These are phyloP conservation scores for Stachybotrys chartarum DNA, from an alignment of 2,329 filamentous ascomycete genomes.

Conservation along the genomic window DNA sequence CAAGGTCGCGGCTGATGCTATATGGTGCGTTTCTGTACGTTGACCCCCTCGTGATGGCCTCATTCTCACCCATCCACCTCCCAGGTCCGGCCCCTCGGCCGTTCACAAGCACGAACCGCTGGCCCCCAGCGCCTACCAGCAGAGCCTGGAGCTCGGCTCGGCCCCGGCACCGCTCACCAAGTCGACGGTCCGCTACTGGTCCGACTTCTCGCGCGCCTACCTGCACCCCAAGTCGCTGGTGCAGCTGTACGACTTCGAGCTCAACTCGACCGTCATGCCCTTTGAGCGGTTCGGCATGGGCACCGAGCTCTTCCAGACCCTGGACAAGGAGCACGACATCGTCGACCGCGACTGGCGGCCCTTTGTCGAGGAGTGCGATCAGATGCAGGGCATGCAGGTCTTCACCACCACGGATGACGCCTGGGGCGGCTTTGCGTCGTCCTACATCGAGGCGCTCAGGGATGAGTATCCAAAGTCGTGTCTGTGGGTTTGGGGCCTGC, in stretches of 20 bases:
- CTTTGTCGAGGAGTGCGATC: conserved; percentile 89
- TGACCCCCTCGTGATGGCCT: not conserved
- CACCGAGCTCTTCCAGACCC: conserved; percentile 63
- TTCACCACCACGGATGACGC: conserved; percentile 67
- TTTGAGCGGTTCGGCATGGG: conserved; percentile 89
- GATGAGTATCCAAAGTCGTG: conserved; percentile 88
- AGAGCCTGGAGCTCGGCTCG: conserved; percentile 66
- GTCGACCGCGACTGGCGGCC: conserved; percentile 84
- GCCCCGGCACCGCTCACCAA: conserved; percentile 59
- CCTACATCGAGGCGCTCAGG: conserved; percentile 68
- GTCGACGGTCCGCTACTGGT: conserved; percentile 85
- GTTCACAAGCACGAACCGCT: conserved; percentile 65
- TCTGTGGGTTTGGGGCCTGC: conserved; percentile 81
- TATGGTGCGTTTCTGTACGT: conserved; percentile 23
- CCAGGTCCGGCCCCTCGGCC: conserved; percentile 58
- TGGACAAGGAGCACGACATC: conserved; percentile 77
- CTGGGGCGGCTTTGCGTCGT: conserved; percentile 70
- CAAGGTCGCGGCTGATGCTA: conserved; percentile 20
- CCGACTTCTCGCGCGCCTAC: conserved; percentile 88
- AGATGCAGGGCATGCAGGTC: conserved; percentile 80
- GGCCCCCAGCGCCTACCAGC: conserved; percentile 66
- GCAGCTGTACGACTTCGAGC: conserved; percentile 80
- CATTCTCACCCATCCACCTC: not conserved
- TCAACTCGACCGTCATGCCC: conserved; percentile 71
- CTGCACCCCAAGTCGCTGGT: conserved; percentile 85